Conservation (phyloP, 345 rosid species). For the Arabidopsis thaliana region TAIR10.1 NC_003071.7:16240501-16241000, state of each 20-base stretch:
- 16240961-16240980: constrained; percentile 23
- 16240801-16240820: neutral
- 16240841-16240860: neutral
- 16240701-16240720: constrained; percentile 25
- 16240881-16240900: neutral
- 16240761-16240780: neutral
- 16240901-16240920: neutral
- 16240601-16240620: constrained; percentile 23
- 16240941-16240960: neutral
- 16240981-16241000: constrained; percentile 22
- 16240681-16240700: constrained; percentile 33
- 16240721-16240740: constrained; percentile 10
- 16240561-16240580: constrained; percentile 35
- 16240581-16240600: constrained; percentile 39
- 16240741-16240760: neutral
- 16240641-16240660: constrained; percentile 24
- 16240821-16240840: neutral
- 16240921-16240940: neutral
- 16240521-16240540: neutral
- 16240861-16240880: constrained; percentile 6
- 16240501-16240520: neutral
- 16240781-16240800: neutral
- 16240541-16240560: constrained; percentile 11
- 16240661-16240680: constrained; percentile 15
- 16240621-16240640: constrained; percentile 27